Base-by-base conservation (phyloP, 495 filamentous ascomycete species). In the Endocarpon pusillum region DNA sequence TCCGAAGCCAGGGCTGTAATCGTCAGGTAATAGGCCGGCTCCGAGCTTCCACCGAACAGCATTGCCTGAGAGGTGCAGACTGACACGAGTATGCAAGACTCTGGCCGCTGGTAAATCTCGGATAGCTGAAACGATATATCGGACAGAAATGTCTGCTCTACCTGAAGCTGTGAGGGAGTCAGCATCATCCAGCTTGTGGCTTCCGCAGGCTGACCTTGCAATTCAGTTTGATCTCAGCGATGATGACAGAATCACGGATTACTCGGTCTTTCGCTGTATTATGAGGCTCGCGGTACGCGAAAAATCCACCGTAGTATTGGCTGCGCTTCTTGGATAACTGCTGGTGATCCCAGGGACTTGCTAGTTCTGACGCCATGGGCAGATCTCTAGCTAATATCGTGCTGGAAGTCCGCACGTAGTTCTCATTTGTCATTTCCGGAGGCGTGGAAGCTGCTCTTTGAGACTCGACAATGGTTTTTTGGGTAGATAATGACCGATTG, bases 171-270 rank as follows among this genome's bases (percentile, higher is more conserved):
- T n/a, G n/a, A n/a, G n/a, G n/a, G n/a, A n/a, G 16, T 53, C 51
- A 25, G 57, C 49, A 39, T 53, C 54, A 21, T 50, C 32, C 59
- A 69, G 29, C 5, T 19, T 10, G 1, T 7, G 15, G 6, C 3
- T 15, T 44, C 19, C 35, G 37, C 19, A 39, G 27, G 31, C 16
- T n/a, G 3, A 86, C 83, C 49, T 75, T 79, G 22, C 73, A 69
- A 49, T 89, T 94, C n/a, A 81, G 82, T 46, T 71, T 75, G 20
- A 96, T 52, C 49, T 94, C 83, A 22, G 75, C 80, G 36, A 81
- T 64, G 35, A 94, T 67, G 34, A 78, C 61, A 12, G 81, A 73
- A 39, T 85, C 69, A 39, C 67, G 70, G 11, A 54, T 51, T 15
- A 82, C 55, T 19, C 69, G 62, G 28, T 78, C 69, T 37, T 59